Evolutionary conservation across 1,284 basidiomycete species (phyloP).

Genomic region (Rhodotorula sp.): DNA sequence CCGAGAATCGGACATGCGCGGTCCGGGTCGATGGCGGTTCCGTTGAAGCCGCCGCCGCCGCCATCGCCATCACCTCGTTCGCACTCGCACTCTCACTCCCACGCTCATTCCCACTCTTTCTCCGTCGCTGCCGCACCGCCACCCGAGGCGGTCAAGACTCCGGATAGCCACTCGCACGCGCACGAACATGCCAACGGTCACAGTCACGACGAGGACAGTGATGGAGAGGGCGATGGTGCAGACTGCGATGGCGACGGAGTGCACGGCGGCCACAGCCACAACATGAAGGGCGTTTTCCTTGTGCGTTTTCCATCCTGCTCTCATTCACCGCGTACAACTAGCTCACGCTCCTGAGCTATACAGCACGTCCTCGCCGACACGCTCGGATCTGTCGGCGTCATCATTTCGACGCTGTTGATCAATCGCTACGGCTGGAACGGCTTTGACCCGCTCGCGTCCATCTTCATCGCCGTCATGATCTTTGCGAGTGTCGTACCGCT

Average conservation of each 20-base stretch:
- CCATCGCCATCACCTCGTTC: slow-evolving; percentile 2
- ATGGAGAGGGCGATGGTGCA: slow-evolving; percentile 56
- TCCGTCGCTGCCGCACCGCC: too few relatives aligned
- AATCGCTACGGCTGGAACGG: slow-evolving; percentile 99
- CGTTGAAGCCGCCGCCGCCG: background rate
- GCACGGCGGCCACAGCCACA: slow-evolving; percentile 75
- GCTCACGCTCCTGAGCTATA: slow-evolving; percentile 6
- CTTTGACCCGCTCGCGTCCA: slow-evolving; percentile 95
- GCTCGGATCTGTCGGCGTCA: slow-evolving; percentile 91
- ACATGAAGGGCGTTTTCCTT: slow-evolving; percentile 99
- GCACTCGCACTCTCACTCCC: slow-evolving; percentile 7
- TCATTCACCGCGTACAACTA: background rate
- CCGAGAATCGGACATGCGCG: background rate
- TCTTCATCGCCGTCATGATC: slow-evolving; percentile 95
- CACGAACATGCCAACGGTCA: slow-evolving; percentile 21
- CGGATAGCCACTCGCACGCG: background rate
- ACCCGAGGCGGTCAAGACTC: background rate
- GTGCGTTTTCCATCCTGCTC: slow-evolving; percentile 54
- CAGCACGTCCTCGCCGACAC: slow-evolving; percentile 56
- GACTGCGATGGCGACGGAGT: slow-evolving; percentile 47
- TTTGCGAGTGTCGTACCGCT: slow-evolving; percentile 92
- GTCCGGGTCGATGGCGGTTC: background rate
- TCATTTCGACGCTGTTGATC: slow-evolving; percentile 93
- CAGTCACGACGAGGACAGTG: slow-evolving; percentile 30
- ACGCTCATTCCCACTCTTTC: background rate